Evolutionary conservation across 192 early-diverging fungal genomes (phyloP).

Genomic region (Coemansia sp.): DNA sequence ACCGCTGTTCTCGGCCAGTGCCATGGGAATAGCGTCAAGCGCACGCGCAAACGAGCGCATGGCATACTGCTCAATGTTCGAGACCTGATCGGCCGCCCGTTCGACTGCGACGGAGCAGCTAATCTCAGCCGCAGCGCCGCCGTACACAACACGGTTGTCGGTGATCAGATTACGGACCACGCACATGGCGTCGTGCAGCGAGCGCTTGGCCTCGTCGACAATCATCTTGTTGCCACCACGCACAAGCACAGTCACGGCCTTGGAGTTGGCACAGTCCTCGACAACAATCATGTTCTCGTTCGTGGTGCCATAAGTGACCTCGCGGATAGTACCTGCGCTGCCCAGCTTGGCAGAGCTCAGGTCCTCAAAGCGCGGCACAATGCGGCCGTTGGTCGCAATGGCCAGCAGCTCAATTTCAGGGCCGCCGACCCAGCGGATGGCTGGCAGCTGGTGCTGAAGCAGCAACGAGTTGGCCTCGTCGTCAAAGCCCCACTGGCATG

Average conservation of each 20-base stretch:
- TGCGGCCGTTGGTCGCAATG: slow-evolving; percentile 99
- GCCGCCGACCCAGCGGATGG: slow-evolving; percentile 99
- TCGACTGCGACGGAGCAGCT: slow-evolving; percentile 91
- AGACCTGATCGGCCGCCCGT: slow-evolving; percentile 85
- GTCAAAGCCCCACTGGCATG: slow-evolving; percentile 99
- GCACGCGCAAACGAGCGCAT: slow-evolving; percentile 98
- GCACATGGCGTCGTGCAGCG: slow-evolving; percentile 97
- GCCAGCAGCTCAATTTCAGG: slow-evolving; percentile 99
- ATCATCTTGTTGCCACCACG: slow-evolving; percentile 99
- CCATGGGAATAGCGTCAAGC: slow-evolving; percentile 89
- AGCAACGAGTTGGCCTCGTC: slow-evolving; percentile 99
- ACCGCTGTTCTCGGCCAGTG: slow-evolving; percentile 97
- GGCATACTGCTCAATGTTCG: slow-evolving; percentile 97
- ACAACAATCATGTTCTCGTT: slow-evolving; percentile 97
- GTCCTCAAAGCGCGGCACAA: slow-evolving; percentile 99
- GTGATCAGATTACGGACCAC: slow-evolving; percentile 95
- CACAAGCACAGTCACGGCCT: slow-evolving; percentile 95
- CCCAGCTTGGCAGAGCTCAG: slow-evolving; percentile 86
- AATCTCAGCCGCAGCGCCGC: slow-evolving; percentile 98
- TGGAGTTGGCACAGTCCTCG: slow-evolving; percentile 98
- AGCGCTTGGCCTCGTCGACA: slow-evolving; percentile 98
- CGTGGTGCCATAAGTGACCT: slow-evolving; percentile 60
- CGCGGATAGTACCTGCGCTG: slow-evolving; percentile 89
- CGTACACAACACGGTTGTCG: slow-evolving; percentile 99
- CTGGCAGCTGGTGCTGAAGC: slow-evolving; percentile 95